Evolutionary conservation across 2,329 filamentous ascomycete genomes (phyloP).

Genomic region (Epichloe sibirici): DNA sequence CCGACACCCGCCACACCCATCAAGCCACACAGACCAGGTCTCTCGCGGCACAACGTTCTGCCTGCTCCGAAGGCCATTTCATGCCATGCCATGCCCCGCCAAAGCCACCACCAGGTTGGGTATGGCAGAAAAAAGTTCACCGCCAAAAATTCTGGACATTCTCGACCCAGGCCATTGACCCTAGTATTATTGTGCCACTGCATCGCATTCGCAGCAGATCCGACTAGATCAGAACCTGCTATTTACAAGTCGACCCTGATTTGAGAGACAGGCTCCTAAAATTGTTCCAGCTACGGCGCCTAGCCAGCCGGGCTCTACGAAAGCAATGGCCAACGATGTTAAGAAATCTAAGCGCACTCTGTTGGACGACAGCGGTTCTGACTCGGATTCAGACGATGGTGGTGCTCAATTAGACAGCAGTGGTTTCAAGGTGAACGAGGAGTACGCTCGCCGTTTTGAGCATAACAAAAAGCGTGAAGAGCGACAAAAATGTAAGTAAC

Average conservation of each 20-base stretch:
- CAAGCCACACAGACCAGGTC: background rate
- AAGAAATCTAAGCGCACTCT: constrained; percentile 34
- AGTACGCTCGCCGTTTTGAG: constrained; percentile 82
- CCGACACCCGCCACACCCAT: too few relatives aligned
- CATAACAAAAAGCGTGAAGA: constrained; percentile 97
- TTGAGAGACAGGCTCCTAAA: background rate
- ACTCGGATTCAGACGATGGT: constrained; percentile 37
- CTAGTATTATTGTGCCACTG: background rate
- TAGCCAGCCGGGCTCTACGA: background rate
- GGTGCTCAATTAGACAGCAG: constrained; percentile 26
- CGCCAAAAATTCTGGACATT: constrained; percentile 20
- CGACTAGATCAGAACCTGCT: background rate
- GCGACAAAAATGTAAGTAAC: constrained; percentile 48
- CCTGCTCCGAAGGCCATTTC: background rate
- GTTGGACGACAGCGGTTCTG: constrained; percentile 44
- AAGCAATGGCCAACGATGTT: constrained; percentile 11
- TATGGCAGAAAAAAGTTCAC: constrained; percentile 15
- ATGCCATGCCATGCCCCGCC: constrained; percentile 2
- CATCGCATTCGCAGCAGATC: background rate
- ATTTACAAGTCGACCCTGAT: background rate
- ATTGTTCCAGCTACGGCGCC: constrained; percentile 7
- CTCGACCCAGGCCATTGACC: background rate
- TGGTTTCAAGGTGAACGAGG: constrained; percentile 74
- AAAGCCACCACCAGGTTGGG: background rate
- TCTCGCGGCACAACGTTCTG: constrained; percentile 2